Evolutionary conservation across 495 filamentous ascomycete species (phyloP).

Genomic region (Acidiella bohemica): DNA sequence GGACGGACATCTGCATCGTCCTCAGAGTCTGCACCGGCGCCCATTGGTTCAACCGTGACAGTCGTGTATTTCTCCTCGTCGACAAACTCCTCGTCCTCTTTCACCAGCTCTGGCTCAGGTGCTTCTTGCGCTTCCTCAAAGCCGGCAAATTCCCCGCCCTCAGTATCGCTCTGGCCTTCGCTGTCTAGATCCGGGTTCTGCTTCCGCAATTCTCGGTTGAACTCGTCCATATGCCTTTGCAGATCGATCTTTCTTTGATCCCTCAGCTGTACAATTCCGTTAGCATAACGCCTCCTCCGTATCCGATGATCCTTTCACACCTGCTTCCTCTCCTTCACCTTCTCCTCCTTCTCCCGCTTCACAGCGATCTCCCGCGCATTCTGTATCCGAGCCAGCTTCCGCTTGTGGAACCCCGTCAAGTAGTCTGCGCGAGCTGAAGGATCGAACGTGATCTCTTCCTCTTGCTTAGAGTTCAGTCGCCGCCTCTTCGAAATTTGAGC

Average conservation of each 20-base stretch:
- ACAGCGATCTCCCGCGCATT: conserved; percentile 65
- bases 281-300: not conserved
- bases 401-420: conserved; percentile 90
- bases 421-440: conserved; percentile 61
- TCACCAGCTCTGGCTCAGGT: conserved; percentile 30
- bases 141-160: conserved; percentile 25
- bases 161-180: conserved; percentile 36
- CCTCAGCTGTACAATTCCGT: conserved; percentile 6
- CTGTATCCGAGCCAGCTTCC: conserved; percentile 71
- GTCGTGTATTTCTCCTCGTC: conserved; percentile 93
- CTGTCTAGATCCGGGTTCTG: conserved; percentile 33
- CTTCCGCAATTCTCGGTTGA: conserved; percentile 44
- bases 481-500: conserved; percentile 2
- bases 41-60: conserved; percentile 86
- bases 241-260: conserved; percentile 67
- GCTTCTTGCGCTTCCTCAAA: conserved; percentile 27
- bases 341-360: conserved; percentile 60
- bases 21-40: conserved; percentile 16
- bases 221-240: conserved; percentile 59
- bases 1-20: conserved; percentile 18
- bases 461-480: conserved; percentile 7
- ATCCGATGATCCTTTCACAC: no score
- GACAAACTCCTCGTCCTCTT: conserved; percentile 85
- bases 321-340: conserved; percentile 54
- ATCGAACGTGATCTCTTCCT: conserved; percentile 80